Evolutionary conservation across 257 asterid genomes (phyloP).

Genomic region (Handroanthus guayacan): DNA sequence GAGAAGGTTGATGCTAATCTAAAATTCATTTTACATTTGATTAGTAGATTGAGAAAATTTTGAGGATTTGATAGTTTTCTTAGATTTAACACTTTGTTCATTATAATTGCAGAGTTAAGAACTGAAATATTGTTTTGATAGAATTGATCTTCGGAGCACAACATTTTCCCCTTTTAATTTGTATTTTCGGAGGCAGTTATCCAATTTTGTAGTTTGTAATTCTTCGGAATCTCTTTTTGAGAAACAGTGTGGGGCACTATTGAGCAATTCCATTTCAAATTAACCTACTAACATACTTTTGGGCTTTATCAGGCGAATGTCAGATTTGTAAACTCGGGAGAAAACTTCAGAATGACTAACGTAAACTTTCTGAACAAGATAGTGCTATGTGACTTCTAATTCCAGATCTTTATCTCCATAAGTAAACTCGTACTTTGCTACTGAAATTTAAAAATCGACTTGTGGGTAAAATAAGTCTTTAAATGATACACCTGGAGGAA

Average conservation of each 20-base stretch:
- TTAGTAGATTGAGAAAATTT: not conserved
- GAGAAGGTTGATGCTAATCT: conserved; percentile 10
- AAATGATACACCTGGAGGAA: conserved; percentile 11
- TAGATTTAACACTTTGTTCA: not conserved
- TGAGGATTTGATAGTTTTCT: not conserved
- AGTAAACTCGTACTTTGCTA: not conserved
- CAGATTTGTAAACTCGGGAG: not conserved
- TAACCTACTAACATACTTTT: not conserved
- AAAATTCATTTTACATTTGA: conserved; percentile 9
- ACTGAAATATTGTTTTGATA: not conserved
- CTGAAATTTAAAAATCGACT: conserved; percentile 13
- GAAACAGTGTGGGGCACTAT: not conserved
- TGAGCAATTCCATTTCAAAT: not conserved
- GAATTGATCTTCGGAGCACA: not conserved
- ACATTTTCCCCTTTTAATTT: not conserved
- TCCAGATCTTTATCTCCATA: not conserved
- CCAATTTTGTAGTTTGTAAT: not conserved
- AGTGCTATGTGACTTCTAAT: not conserved
- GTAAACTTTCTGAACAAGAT: not conserved
- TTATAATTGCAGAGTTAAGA: not conserved
- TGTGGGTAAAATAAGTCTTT: not conserved
- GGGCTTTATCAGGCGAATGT: not conserved
- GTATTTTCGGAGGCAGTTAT: not conserved
- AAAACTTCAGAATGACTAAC: not conserved
- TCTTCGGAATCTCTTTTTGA: not conserved